Base-by-base conservation (phyloP, 1,284 basidiomycete genomes). In the Agroathelia rolfsii region DNA sequence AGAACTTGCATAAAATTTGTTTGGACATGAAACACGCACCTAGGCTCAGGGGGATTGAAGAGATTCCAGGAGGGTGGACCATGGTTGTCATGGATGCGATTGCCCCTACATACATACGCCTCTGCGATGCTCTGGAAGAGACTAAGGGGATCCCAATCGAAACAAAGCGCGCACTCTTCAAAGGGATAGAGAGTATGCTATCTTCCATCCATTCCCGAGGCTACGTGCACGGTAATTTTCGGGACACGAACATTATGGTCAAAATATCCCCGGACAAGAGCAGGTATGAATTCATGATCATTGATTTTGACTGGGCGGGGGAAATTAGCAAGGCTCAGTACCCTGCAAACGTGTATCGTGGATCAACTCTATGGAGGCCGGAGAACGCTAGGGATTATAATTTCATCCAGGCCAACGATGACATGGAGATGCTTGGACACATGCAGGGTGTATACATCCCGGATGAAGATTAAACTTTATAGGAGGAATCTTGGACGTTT, bases 301-400 rank as follows among this genome's bases (percentile, higher is more conserved):
- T 55, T 3, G 51, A 53, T 36, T 55, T 52, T 33, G 51, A 55
- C 34, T 53, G 50, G 52, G 41, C 46, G 12, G 53, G 48, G 14
- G 37, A 25, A 12, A 24, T 36, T 8, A 50, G 42, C 10, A 43
- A 46, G 26, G 44, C 38, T 22, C 18, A 24, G 11, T 56, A 56
- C 39, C 51, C 53, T 3, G 37, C 41, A 23, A 35, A 40, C 12
- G 15, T 46, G 6, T 44, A 30, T n/a, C 19, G 19, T 13, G 4
- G 19, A 18, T 27, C n/a, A 14, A 6, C 34, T 4, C 32, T 45
- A 6, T 17, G 32, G 40, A 37, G 45, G 5, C 50, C 49, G 15
- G 27, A 30, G 4, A 40, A 18, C 8, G 47, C 28, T 20, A 11
- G 14, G 3, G 47, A 43, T 39, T n/a, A n/a, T n/a, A n/a, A n/a